A percentile compares a stretch with the other conserved stretches of the same genome.
These are phyloP conservation scores for Ambrosia trifida DNA, from an alignment of 129 eudicot genomes.

Conservation along the genomic window DNA sequence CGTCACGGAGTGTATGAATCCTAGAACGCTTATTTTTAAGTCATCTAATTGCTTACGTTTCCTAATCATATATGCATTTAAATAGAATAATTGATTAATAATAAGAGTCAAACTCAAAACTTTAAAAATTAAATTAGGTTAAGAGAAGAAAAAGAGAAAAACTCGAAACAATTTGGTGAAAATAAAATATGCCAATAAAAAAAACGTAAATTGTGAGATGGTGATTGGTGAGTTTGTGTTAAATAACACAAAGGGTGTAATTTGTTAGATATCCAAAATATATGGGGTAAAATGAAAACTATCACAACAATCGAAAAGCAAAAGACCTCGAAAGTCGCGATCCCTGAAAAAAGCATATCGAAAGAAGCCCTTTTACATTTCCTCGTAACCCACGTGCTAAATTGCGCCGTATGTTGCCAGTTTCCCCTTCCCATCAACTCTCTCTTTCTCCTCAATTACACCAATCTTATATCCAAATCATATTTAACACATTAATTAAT, in stretches of 20 bases:
- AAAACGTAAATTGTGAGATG: no score
- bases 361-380: slow-evolving; percentile 36
- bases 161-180: no score
- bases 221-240: not conserved
- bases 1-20: no score
- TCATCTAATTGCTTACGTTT: no score
- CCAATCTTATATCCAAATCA: not conserved
- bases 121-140: no score
- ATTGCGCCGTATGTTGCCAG: slow-evolving; percentile 50
- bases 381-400: slow-evolving; percentile 76
- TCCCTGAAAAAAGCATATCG: slow-evolving; percentile 46
- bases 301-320: slow-evolving; percentile 27
- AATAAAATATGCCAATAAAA: no score
- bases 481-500: not conserved
- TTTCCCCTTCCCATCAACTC: slow-evolving; percentile 11
- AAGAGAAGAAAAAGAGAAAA: no score
- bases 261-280: not conserved
- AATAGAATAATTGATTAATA: no score
- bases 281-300: not conserved
- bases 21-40: no score
- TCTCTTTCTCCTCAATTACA: not conserved
- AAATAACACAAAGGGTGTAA: not conserved
- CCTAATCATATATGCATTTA: no score
- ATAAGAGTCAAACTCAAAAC: no score
- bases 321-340: slow-evolving; percentile 41